Base-by-base conservation (phyloP, 108 stramenopile genomes). In the Seminavis robusta region DNA sequence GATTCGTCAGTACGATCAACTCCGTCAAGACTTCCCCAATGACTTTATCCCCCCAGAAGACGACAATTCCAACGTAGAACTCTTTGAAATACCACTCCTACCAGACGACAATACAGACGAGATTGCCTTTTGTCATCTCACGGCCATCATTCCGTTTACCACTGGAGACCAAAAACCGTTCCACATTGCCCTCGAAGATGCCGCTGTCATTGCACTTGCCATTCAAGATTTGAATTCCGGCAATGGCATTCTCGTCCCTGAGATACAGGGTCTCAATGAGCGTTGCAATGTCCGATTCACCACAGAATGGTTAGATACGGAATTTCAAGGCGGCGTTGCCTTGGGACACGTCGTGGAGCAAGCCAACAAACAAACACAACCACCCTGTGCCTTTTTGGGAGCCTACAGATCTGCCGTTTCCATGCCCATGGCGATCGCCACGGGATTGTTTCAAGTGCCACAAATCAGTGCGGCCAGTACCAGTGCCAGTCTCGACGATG, bases 351-450 rank as follows among this genome's bases (percentile, higher is more conserved):
- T 57, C 26, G 19, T 69, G 15, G 34, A 37, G 13, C 32, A 37
- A 4, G 34, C 52, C 32, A 43, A n/a, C 37, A 29, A n/a, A n/a
- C n/a, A n/a, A n/a, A n/a, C n/a, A n/a, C n/a, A 4, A 53, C 52
- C 59, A 40, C 76, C 83, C 11, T 75, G 73, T 48, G 79, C 73
- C 0, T 74, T 80, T 33, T 5, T 84, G 1, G 83, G 83, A 13
- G 69, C 59, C n/a, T 33, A 19, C n/a, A 6, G 56, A 1, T 76
- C 74, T 11, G 17, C 56, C 0, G 65, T 67, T 10, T 52, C 55
- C 4, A 63, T 74, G 10, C 59, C 76, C 6, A 67, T 69, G 0
- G 33, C 62, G 38, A 47, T 80, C 23, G 46, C 80, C 9, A 67
- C 73, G 4, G 76, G 83, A 9, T 37, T 77, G 19, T 33, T 67